A percentile compares a stretch with the other conserved stretches of the same genome.
These are phyloP conservation scores for Volvariella surrecta DNA, from an alignment of 1,284 basidiomycete species.

Conservation along the genomic window DNA sequence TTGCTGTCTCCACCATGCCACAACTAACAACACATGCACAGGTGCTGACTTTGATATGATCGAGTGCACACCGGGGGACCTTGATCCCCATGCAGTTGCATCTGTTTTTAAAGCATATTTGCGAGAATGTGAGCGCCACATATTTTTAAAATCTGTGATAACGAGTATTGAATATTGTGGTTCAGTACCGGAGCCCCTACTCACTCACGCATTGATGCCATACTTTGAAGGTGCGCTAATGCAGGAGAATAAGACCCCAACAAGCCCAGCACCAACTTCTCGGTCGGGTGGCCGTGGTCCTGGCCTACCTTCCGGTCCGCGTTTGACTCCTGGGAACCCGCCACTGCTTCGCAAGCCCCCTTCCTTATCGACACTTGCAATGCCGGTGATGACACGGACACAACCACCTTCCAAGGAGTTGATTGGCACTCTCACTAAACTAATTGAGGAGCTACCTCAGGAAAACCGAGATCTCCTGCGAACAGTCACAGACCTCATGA, in stretches of 20 bases:
- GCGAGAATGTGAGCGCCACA: slow-evolving; percentile 56
- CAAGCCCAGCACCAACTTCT: slow-evolving; percentile 17
- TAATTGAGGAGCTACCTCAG: slow-evolving; percentile 56
- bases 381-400: slow-evolving; percentile 53
- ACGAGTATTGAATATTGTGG: slow-evolving; percentile 3
- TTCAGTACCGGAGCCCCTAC: slow-evolving; percentile 74
- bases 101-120: slow-evolving; percentile 78
- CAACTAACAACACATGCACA: slow-evolving; percentile 16
- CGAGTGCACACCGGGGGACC: slow-evolving; percentile 67
- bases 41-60: slow-evolving; percentile 81
- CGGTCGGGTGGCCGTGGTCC: slow-evolving; percentile 18
- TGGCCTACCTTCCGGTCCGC: slow-evolving; percentile 35
- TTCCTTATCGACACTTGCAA: slow-evolving; percentile 65
- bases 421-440: slow-evolving; percentile 40
- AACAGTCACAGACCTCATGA: slow-evolving; percentile 68
- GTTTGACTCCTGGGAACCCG: slow-evolving; percentile 19
- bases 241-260: slow-evolving; percentile 37
- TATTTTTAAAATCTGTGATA: slow-evolving; percentile 6
- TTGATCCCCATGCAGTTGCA: slow-evolving; percentile 89
- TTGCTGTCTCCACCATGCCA: slow-evolving; percentile 10
- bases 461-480: slow-evolving; percentile 69
- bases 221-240: slow-evolving; percentile 71
- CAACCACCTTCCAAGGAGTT: slow-evolving; percentile 50
- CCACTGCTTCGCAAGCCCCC: slow-evolving; percentile 59
- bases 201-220: slow-evolving; percentile 61